Conservation (phyloP, 1,284 basidiomycete species). For the Leccinum fuscescens region DNA sequence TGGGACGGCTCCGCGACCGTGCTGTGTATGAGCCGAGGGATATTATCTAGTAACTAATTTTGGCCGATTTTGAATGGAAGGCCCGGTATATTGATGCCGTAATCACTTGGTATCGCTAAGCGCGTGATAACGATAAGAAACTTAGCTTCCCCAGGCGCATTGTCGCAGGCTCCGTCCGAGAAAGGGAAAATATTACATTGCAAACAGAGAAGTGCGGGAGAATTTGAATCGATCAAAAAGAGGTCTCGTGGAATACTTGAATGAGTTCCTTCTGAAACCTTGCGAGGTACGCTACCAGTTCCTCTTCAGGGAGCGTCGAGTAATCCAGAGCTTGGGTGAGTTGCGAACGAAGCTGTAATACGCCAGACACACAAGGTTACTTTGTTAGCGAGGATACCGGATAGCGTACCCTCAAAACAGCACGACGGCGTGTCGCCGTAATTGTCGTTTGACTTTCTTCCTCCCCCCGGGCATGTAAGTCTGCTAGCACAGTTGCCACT, state of each 20-base stretch:
- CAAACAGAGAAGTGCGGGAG: slow-evolving; percentile 5
- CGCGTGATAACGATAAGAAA: slow-evolving; percentile 12
- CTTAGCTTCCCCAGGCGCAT: neutral
- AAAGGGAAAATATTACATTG: neutral
- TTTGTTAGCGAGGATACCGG: neutral
- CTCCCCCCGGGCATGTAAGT: slow-evolving; percentile 56
- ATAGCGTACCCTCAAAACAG: slow-evolving; percentile 58
- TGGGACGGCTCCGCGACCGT: slow-evolving; percentile 3
- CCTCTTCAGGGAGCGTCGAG: slow-evolving; percentile 65
- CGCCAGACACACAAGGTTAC: neutral
- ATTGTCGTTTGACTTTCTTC: slow-evolving; percentile 60
- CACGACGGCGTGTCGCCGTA: slow-evolving; percentile 61
- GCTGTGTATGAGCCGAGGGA: slow-evolving; percentile 1
- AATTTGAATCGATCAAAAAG: slow-evolving; percentile 13
- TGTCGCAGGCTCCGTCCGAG: neutral
- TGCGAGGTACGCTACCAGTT: slow-evolving; percentile 59
- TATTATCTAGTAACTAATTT: neutral
- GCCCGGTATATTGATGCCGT: slow-evolving; percentile 8
- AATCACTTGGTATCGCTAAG: slow-evolving; percentile 5
- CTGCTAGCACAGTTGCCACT: slow-evolving; percentile 60
- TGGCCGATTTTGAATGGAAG: neutral
- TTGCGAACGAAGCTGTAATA: slow-evolving; percentile 64
- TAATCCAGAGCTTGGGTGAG: slow-evolving; percentile 67
- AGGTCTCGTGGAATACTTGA: slow-evolving; percentile 46
- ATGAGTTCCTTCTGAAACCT: slow-evolving; percentile 70